Percentiles rank a stretch among this genome's conserved stretches.
phyloP scores from a whole-genome alignment of 2,329 filamentous ascomycete species.

The Scedosporium apiospermum region DNA sequence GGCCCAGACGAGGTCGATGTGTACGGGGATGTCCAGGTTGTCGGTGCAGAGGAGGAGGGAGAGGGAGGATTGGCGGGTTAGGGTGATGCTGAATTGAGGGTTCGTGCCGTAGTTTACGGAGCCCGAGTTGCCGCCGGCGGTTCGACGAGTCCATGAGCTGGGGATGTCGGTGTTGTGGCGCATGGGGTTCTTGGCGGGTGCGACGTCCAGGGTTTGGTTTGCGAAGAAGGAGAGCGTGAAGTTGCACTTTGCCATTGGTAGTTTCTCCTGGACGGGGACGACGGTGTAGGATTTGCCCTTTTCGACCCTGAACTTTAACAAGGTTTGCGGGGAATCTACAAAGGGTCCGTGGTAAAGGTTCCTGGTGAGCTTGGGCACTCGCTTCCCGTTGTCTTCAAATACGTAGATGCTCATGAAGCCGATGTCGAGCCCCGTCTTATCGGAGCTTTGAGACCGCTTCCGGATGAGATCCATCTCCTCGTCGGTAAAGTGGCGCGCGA shows the following conservation, averaged over 20 bases:
- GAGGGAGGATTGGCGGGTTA: conserved; percentile 50
- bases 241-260: conserved; percentile 64
- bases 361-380: conserved; percentile 65
- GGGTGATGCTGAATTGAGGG: conserved; percentile 67
- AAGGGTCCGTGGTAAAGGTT: conserved; percentile 70
- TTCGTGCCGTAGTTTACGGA: conserved; percentile 72
- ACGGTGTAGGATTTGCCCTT: conserved; percentile 41
- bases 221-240: conserved; percentile 85
- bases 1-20: conserved; percentile 77
- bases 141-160: conserved; percentile 67
- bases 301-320: conserved; percentile 53
- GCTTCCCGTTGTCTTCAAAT: conserved; percentile 61
- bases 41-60: conserved; percentile 65
- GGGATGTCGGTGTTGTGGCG: conserved; percentile 45
- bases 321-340: conserved; percentile 86
- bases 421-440: conserved; percentile 29
- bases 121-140: conserved; percentile 75
- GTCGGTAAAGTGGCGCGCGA: conserved; percentile 78
- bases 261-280: conserved; percentile 68
- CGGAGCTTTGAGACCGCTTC: conserved; percentile 12
- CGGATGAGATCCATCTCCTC: conserved; percentile 49
- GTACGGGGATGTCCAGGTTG: conserved; percentile 60
- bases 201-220: conserved; percentile 48
- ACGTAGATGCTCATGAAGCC: conserved; percentile 86
- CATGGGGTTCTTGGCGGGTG: conserved; percentile 52